Percentiles rank a stretch among this genome's conserved stretches.
phyloP scores from a whole-genome alignment of 345 rosid species.

The Melaleuca alternifolia region DNA sequence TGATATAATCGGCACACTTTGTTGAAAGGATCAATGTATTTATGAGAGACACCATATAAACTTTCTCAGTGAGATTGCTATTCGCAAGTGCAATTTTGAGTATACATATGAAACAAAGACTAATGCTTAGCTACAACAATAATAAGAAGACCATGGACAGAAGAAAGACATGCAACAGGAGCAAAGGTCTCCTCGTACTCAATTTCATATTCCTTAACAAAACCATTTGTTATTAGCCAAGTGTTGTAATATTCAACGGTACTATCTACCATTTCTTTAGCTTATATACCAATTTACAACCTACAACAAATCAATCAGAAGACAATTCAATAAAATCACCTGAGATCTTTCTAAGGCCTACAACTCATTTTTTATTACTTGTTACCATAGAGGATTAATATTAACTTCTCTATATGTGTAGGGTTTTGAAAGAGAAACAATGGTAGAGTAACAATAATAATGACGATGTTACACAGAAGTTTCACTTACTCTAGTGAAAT shows the following conservation, averaged over 20 bases:
- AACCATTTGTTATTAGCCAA: neutral
- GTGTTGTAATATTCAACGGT: neutral
- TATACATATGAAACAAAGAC: neutral
- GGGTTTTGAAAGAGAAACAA: neutral
- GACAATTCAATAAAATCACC: neutral
- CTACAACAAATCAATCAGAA: neutral
- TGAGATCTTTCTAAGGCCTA: neutral
- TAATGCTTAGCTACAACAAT: fast-evolving
- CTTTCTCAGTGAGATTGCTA: neutral
- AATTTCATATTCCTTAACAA: neutral
- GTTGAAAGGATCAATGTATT: neutral
- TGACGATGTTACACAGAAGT: neutral
- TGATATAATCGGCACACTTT: neutral
- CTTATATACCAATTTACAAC: neutral
- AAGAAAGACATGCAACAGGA: neutral
- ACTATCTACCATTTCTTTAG: neutral
- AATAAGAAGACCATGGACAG: neutral
- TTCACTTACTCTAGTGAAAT: neutral
- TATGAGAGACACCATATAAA: neutral
- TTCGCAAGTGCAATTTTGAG: neutral
- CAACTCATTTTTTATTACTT: neutral
- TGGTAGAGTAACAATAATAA: neutral
- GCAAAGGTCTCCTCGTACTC: neutral
- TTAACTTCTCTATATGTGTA: neutral
- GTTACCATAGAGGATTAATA: neutral